Evolutionary conservation across 352 stramenopile species (phyloP), one percentile per base, ranked within the genome.

Genomic region (Globisporangium okanoganense): DNA sequence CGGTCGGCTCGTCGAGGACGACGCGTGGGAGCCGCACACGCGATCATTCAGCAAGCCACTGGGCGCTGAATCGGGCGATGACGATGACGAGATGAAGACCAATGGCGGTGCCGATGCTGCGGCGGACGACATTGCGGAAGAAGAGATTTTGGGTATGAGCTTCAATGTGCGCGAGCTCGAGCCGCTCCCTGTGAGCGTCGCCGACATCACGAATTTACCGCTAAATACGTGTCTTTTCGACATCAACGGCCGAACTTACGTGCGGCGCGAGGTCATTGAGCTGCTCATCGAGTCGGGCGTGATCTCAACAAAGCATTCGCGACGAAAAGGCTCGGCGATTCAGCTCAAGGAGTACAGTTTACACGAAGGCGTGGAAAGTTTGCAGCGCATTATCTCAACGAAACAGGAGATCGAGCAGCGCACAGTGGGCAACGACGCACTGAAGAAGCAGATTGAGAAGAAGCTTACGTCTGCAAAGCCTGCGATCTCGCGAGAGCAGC

Each of bases 181-280:
- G 59, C 76, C 78, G 52, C 71, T 93, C 20, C 83, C 83, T 2
- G 72, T 88, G 50, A 60, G 55, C 4, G 58, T 93, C 6, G 66
- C 76, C 7, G 83, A 93, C 43, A 65, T 90, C 51, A 67, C 70
- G 24, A 93, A 87, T 47, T 61, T 93, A 35, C 83, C 83, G n/a
- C 59, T 93, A 51, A 93, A 93, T 52, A 91, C 83, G 55, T 91
- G 81, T 56, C 69, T 93, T 12, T 87, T 93, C 14, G 83, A 93
- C 65, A 90, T 93, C 57, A 77, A 74, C 22, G 75, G 78, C 12
- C 72, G 83, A 25, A 70, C 64, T 27, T 91, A 87, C 58, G 80
- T 93, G 44, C 78, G 88, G 38, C 80, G 79, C 44, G 81, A 89
- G 41, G 72, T 90, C 52, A 65, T 87, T 49, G 81, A 93, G 51